Evolutionary conservation across 129 eudicot species (phyloP), one percentile per base, ranked within the genome.

Genomic region (Flaveria linearis): DNA sequence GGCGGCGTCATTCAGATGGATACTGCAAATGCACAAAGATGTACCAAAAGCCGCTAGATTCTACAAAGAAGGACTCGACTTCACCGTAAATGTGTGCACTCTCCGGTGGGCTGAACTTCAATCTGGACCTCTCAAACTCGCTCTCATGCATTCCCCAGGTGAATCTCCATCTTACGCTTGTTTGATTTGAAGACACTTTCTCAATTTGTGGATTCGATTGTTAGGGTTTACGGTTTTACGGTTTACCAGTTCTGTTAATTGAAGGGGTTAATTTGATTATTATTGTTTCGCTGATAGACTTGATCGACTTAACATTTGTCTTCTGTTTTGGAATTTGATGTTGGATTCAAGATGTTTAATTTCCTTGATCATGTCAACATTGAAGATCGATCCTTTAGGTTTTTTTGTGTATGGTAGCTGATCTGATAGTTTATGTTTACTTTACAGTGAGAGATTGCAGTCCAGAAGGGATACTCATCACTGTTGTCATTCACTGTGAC

Each of bases 101-200:
- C 96, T 81, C 68, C 96, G 98, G 8, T 93, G 97, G 97, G 98
- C 98, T 20, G 97, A 93, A 80, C 98, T 93, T 67, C 77, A 88
- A 25, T 82, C 92, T 45, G 96, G 92, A 25, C 86, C 91, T n/a
- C 89, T 93, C 82, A 92, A 88, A 72, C 92, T 92, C 60, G 91
- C 88, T 39, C 96, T 93, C 77, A 68, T 93, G 80, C 97, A 93
- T 46, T 90, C 98, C 69, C 93, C 17, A 88, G 89, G 96, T 80
- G 4, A 12, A 76, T 73, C 13, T 1, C 10, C 2, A 23, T 53
- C 36, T 8, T 69, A 20, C 52, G 16, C 0, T 30, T 33, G 47
- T 68, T 51, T 80, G 20, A 62, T 71, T 46, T 78, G 9, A 50
- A 9, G 26, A 45, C 46, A 61, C 71, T 25, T 45, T 18, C 13